Evolutionary conservation across 495 filamentous ascomycete genomes (phyloP).

Genomic region (Podospora australis): DNA sequence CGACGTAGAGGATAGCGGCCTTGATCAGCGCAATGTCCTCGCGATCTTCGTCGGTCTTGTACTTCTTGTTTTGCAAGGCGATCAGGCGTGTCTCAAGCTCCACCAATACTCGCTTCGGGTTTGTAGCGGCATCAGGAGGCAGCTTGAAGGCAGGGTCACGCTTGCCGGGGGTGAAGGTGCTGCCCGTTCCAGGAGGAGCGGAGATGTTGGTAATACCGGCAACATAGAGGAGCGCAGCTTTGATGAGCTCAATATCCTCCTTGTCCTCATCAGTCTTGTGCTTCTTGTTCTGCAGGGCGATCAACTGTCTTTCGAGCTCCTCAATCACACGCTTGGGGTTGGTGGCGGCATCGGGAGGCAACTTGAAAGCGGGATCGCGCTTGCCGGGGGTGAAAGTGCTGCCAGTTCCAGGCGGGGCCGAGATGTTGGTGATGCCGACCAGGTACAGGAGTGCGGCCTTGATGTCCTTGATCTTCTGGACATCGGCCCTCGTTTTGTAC

Average conservation of each 20-base stretch:
- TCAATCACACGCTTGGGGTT: slow-evolving; percentile 22
- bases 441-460: slow-evolving; percentile 20
- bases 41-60: slow-evolving; percentile 20
- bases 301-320: slow-evolving; percentile 16
- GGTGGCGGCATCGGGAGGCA: slow-evolving; percentile 14
- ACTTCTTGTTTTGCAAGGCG: slow-evolving; percentile 22
- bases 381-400: slow-evolving; percentile 25
- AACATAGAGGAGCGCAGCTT: slow-evolving; percentile 18
- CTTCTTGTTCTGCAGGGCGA: slow-evolving; percentile 22
- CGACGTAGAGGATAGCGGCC: slow-evolving; percentile 19
- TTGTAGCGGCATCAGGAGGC: slow-evolving; percentile 14
- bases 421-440: slow-evolving; percentile 19
- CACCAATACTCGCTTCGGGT: slow-evolving; percentile 22
- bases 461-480: slow-evolving; percentile 20
- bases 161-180: slow-evolving; percentile 25
- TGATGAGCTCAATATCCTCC: slow-evolving; percentile 19
- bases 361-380: slow-evolving; percentile 6
- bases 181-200: slow-evolving; percentile 18
- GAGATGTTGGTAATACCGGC: slow-evolving; percentile 19
- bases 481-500: slow-evolving; percentile 20
- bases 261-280: slow-evolving; percentile 19
- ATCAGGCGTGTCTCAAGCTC: slow-evolving; percentile 17
- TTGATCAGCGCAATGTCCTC: slow-evolving; percentile 21
- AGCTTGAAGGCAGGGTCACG: slow-evolving; percentile 11
- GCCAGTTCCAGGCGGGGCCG: slow-evolving; percentile 20